These are phyloP conservation scores for Glomus cerebriforme DNA, from an alignment of 192 early-diverging fungal genomes.

Conservation along the genomic window DNA sequence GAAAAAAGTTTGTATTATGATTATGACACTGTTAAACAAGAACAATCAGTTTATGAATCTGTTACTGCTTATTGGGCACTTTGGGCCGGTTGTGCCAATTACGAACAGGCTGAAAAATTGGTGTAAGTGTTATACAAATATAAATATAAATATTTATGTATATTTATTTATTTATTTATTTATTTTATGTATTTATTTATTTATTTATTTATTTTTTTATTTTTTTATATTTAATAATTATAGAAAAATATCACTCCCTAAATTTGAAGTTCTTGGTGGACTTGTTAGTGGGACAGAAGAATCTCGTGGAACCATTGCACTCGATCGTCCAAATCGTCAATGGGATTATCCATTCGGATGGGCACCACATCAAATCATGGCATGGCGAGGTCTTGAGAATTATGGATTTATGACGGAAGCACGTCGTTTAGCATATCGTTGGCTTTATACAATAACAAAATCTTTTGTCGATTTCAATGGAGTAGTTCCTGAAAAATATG, in stretches of 20 bases:
- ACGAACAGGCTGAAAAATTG: slow-evolving; percentile 76
- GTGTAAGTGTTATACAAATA: slow-evolving; percentile 43
- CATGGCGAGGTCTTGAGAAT: slow-evolving; percentile 85
- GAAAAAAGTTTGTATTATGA: slow-evolving; percentile 83
- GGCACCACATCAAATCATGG: slow-evolving; percentile 99
- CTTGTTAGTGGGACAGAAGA: slow-evolving; percentile 90
- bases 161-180: neutral
- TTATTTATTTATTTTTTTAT: neutral
- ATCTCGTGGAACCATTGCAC: slow-evolving; percentile 78
- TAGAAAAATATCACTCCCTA: slow-evolving; percentile 55
- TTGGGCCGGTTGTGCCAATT: slow-evolving; percentile 84
- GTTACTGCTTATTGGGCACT: slow-evolving; percentile 90
- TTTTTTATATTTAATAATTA: neutral
- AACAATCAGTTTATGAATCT: slow-evolving; percentile 80
- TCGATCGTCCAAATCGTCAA: slow-evolving; percentile 90
- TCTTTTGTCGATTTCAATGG: slow-evolving; percentile 97
- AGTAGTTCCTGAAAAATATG: slow-evolving; percentile 97
- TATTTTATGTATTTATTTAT: slow-evolving; percentile 4
- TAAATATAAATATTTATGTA: slow-evolving; percentile 2
- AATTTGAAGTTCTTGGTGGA: slow-evolving; percentile 91
- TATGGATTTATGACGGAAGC: slow-evolving; percentile 80
- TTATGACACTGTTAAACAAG: slow-evolving; percentile 73
- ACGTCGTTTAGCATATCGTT: slow-evolving; percentile 85
- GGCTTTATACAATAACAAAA: slow-evolving; percentile 94
- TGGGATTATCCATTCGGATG: slow-evolving; percentile 96